Evolutionary conservation across 2,329 filamentous ascomycete species (phyloP).

Genomic region (Cladosporium colombiae): DNA sequence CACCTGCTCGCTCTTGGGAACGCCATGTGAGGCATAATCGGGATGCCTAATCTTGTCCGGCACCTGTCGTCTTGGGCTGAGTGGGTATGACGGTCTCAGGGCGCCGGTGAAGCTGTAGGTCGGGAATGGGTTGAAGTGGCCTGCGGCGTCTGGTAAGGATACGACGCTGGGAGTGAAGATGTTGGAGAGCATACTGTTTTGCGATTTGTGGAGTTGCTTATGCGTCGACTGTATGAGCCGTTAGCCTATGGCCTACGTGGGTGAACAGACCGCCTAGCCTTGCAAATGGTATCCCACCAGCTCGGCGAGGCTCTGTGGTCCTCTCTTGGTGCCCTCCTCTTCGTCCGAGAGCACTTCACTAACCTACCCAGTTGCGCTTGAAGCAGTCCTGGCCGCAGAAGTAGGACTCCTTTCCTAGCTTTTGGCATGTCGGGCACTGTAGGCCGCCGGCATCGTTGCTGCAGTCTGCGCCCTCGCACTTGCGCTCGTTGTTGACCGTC

Average conservation of each 20-base stretch:
- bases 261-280: not conserved
- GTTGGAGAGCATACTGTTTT: conserved; percentile 69
- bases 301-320: not conserved
- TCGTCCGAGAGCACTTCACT: conserved; percentile 24
- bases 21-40: conserved; percentile 82
- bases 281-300: not conserved
- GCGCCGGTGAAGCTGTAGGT: conserved; percentile 77
- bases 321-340: conserved; percentile 13
- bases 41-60: conserved; percentile 78
- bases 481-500: conserved; percentile 54
- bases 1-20: conserved; percentile 62
- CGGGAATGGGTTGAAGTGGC: conserved; percentile 86
- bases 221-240: conserved; percentile 65
- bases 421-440: conserved; percentile 94
- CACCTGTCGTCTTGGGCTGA: conserved; percentile 69
- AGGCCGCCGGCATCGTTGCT: conserved; percentile 80
- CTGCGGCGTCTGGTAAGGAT: conserved; percentile 86
- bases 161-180: conserved; percentile 76
- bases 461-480: conserved; percentile 82
- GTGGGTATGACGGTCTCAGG: conserved; percentile 67
- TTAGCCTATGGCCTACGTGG: conserved; percentile 26
- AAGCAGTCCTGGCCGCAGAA: conserved; percentile 99
- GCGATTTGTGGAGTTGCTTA: conserved; percentile 81
- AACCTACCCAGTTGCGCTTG: conserved; percentile 91
- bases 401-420: conserved; percentile 84